Percentiles rank a stretch among this genome's conserved stretches.
phyloP scores from a whole-genome alignment of 805 yeast species.

The Saturnispora saitoi region DNA sequence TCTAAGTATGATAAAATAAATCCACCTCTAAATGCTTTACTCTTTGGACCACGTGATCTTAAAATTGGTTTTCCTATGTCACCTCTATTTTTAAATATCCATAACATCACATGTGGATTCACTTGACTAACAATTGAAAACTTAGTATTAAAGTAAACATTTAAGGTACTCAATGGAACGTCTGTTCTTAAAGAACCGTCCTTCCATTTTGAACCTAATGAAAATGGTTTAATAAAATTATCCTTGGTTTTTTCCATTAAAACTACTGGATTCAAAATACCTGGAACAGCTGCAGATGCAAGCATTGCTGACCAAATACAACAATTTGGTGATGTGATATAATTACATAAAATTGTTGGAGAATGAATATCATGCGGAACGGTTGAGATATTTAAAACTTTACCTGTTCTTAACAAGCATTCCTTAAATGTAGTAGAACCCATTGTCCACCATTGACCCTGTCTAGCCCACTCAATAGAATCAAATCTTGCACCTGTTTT shows the following conservation, averaged over 20 bases:
- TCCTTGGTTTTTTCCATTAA: slow-evolving; percentile 48
- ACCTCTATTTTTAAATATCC: slow-evolving; percentile 72
- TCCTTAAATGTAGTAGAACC: slow-evolving; percentile 70
- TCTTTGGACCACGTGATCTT: slow-evolving; percentile 34
- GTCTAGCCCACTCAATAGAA: slow-evolving; percentile 63
- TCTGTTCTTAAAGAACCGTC: slow-evolving; percentile 78
- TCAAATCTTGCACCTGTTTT: slow-evolving; percentile 74
- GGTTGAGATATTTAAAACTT: slow-evolving; percentile 62
- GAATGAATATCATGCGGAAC: slow-evolving; percentile 79
- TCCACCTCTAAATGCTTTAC: slow-evolving; percentile 61
- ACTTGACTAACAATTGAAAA: slow-evolving; percentile 75
- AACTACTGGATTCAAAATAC: slow-evolving; percentile 71
- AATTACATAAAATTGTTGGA: slow-evolving; percentile 70
- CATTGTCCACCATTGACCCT: slow-evolving; percentile 58
- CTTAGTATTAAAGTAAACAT: slow-evolving; percentile 67
- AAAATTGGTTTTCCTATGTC: slow-evolving; percentile 75
- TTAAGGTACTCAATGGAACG: slow-evolving; percentile 64
- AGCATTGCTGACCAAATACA: slow-evolving; percentile 72
- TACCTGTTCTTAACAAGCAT: slow-evolving; percentile 59
- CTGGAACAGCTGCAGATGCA: slow-evolving; percentile 80
- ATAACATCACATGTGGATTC: slow-evolving; percentile 70
- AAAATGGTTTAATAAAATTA: slow-evolving; percentile 48
- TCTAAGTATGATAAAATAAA: slow-evolving; percentile 66
- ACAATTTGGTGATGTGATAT: slow-evolving; percentile 70
- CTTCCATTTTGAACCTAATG: slow-evolving; percentile 67